Evolutionary conservation across 331 rosid genomes (phyloP).

Genomic region (Rosa hybrid): DNA sequence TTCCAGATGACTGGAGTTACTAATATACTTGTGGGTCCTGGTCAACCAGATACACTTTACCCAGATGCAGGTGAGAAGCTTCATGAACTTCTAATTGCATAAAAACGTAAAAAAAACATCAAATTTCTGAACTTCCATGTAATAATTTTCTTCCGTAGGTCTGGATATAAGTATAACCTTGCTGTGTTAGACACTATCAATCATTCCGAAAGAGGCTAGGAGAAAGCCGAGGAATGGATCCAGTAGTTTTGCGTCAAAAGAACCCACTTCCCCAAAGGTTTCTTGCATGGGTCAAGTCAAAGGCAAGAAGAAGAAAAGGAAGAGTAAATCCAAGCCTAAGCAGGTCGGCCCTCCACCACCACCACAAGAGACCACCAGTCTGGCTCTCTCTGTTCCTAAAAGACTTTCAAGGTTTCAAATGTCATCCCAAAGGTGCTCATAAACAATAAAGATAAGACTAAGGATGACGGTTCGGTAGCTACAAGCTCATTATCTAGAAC

Average conservation of each 20-base stretch:
- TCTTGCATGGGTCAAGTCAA: constrained; percentile 61
- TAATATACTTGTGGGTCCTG: constrained; percentile 79
- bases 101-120: background rate
- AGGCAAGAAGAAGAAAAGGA: constrained; percentile 33
- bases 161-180: constrained; percentile 17
- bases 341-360: constrained; percentile 17
- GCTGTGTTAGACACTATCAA: constrained; percentile 19
- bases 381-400: constrained; percentile 15
- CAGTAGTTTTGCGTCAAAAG: constrained; percentile 31
- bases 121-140: constrained; percentile 5
- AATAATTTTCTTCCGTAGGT: background rate
- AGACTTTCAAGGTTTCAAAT: background rate
- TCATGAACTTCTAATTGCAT: background rate
- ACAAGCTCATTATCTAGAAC: background rate
- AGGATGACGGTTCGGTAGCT: background rate
- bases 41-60: constrained; percentile 69
- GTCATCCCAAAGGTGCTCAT: background rate
- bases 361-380: background rate
- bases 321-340: constrained; percentile 12
- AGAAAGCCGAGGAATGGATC: constrained; percentile 33
- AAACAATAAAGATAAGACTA: background rate
- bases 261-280: constrained; percentile 59
- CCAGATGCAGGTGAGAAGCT: constrained; percentile 83
- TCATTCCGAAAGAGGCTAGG: constrained; percentile 50
- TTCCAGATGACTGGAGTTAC: constrained; percentile 99